Evolutionary conservation across 2,329 filamentous ascomycete species (phyloP).

Genomic region (Epichloe aotearoae): DNA sequence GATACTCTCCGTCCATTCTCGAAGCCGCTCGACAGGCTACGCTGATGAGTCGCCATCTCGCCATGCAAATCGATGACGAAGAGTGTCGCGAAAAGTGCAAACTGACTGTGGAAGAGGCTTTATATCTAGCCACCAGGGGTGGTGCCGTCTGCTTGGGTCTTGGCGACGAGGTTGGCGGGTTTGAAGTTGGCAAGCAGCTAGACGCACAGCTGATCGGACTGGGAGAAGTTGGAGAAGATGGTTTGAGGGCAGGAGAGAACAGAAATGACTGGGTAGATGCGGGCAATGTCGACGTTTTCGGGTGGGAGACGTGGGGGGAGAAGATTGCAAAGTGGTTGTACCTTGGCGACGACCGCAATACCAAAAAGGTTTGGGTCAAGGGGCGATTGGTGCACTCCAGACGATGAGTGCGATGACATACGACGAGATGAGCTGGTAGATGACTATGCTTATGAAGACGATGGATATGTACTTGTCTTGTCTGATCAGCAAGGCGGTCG

Average conservation of each 20-base stretch:
- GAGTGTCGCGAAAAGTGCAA: slow-evolving; percentile 40
- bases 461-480: too few relatives aligned
- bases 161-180: slow-evolving; percentile 57
- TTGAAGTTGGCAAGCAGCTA: slow-evolving; percentile 78
- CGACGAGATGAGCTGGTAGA: not conserved
- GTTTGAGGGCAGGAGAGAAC: slow-evolving; percentile 10
- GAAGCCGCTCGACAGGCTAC: slow-evolving; percentile 73
- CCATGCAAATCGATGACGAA: slow-evolving; percentile 33
- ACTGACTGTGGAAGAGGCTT: slow-evolving; percentile 69
- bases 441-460: not conserved
- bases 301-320: slow-evolving; percentile 81
- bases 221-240: slow-evolving; percentile 30
- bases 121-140: slow-evolving; percentile 80
- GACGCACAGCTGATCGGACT: slow-evolving; percentile 77
- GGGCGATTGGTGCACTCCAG: slow-evolving; percentile 65
- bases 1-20: slow-evolving; percentile 69
- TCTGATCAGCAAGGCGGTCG: too few relatives aligned
- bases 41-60: slow-evolving; percentile 61
- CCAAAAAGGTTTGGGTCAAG: slow-evolving; percentile 75
- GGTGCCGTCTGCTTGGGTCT: slow-evolving; percentile 74
- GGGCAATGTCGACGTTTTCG: slow-evolving; percentile 76
- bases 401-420: not conserved
- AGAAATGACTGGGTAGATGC: slow-evolving; percentile 19
- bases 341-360: slow-evolving; percentile 86
- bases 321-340: slow-evolving; percentile 89